Evolutionary conservation across 192 early-diverging fungal genomes (phyloP), one percentile per base, ranked within the genome.

Genomic region (Podila verticillata): DNA sequence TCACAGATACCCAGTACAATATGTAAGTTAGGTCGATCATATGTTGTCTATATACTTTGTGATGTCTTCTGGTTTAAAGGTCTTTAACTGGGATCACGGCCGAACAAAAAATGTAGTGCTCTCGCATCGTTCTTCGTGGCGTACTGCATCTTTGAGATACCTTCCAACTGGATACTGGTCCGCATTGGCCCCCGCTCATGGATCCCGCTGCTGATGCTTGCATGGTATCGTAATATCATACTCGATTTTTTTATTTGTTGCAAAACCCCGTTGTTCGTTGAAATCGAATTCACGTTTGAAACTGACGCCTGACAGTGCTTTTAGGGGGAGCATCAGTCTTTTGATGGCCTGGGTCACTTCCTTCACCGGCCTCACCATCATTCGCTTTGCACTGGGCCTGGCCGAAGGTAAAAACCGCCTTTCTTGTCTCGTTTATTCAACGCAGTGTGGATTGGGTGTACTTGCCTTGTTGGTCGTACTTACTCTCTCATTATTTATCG

Each of bases 101-200:
- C 62, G 57, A 49, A 65, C 67, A 35, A 31, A 57, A 24, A 48
- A 44, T 17, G 17, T 35, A 75, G 73, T 20, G 73, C 73, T 0
- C 7, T 75, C 24, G 73, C 61, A n/a, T 28, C 63, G 0, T 88
- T 88, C 82, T 87, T 84, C 35, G 64, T 87, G 64, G 83, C 79
- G 6, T 92, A 94, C 92, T 49, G 60, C 94, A n/a, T n/a, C 35
- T 94, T 91, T 64, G 93, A 96, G 77, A 83, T 96, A 9, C 95
- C 94, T 7, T 91, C 91, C 51, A 96, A 94, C 85, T 83, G 92
- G 60, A 77, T 94, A 19, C 72, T 95, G 60, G 92, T 92, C 22
- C 86, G 84, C 7, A 73, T 91, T 48, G 85, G 84, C n/a, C 86
- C 94, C 15, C 32, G 86, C 3, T 61, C 83, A 3, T 92, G 93